These are phyloP conservation scores for Arthrobotrys musiformis DNA, from an alignment of 2,329 filamentous ascomycete genomes.

Conservation along the genomic window DNA sequence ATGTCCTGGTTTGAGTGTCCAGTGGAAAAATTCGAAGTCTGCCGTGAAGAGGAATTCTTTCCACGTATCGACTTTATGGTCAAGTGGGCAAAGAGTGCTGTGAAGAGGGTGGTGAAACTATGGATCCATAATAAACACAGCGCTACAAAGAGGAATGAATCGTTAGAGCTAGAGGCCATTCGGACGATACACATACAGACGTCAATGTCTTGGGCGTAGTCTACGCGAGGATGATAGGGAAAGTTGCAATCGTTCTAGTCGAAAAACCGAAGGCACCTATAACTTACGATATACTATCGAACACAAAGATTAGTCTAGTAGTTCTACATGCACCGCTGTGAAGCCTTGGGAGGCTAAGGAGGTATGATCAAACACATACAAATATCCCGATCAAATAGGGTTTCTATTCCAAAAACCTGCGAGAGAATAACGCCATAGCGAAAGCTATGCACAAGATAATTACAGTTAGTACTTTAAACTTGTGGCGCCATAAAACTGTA, in stretches of 20 bases:
- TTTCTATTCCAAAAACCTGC: conserved; percentile 25
- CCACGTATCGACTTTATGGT: neutral
- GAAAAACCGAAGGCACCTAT: neutral
- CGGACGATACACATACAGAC: no score
- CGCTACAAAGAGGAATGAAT: neutral
- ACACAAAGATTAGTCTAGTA: neutral
- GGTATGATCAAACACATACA: conserved; percentile 26
- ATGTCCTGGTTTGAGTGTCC: neutral
- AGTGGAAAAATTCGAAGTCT: neutral
- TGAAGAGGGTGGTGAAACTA: conserved; percentile 5
- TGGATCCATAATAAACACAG: conserved; percentile 41
- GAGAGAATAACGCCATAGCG: conserved; percentile 33
- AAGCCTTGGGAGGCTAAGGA: neutral
- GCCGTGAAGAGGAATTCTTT: neutral
- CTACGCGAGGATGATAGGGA: neutral
- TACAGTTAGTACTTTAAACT: neutral
- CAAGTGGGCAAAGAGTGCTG: conserved; percentile 4
- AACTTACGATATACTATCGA: conserved; percentile 43
- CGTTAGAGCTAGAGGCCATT: neutral
- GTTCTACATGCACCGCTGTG: neutral
- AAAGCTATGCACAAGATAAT: conserved; percentile 7
- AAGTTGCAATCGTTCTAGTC: neutral
- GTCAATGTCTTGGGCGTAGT: neutral
- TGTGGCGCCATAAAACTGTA: no score
- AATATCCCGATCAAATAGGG: conserved; percentile 30